phyloP scores from a whole-genome alignment of 108 stramenopile species.

The Conticribra guillardii region DNA sequence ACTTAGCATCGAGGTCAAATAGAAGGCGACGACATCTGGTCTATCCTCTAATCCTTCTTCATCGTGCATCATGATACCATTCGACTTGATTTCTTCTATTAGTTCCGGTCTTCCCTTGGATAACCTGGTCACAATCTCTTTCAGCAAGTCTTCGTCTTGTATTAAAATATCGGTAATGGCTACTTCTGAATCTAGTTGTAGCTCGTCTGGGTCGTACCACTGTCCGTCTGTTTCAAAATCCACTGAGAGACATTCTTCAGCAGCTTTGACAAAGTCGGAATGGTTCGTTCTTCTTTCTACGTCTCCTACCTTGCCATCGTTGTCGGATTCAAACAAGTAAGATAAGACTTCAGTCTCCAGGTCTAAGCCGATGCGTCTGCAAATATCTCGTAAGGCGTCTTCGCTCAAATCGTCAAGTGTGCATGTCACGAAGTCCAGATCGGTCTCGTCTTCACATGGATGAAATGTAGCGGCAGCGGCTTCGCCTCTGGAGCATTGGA shows the following conservation, averaged over 20 bases:
- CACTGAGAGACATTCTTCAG: conserved; percentile 46
- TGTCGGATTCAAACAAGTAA: conserved; percentile 13
- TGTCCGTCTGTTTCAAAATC: conserved; percentile 38
- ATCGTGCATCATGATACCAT: conserved; percentile 31
- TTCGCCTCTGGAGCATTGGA: too few species aligned
- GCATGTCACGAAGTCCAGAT: conserved; percentile 38
- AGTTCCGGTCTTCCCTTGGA: conserved; percentile 9
- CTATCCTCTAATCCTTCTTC: conserved; percentile 31
- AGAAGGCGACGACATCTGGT: conserved; percentile 38
- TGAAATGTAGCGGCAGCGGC: too few species aligned
- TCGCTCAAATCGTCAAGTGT: conserved; percentile 29
- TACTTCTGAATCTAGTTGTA: conserved; percentile 38
- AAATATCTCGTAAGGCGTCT: conserved; percentile 34
- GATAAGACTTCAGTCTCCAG: conserved; percentile 38
- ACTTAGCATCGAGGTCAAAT: conserved; percentile 26
- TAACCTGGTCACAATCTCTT: conserved; percentile 25
- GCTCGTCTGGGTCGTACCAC: conserved; percentile 33
- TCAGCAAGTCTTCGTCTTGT: conserved; percentile 24
- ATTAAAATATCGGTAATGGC: conserved; percentile 32
- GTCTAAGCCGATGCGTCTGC: conserved; percentile 47
- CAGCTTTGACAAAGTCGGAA: conserved; percentile 35
- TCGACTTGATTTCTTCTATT: conserved; percentile 10
- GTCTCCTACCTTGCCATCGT: conserved; percentile 3
- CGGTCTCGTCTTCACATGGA: conserved; percentile 30
- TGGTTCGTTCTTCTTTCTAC: conserved; percentile 17